Evolutionary conservation across 192 early-diverging fungal genomes (phyloP).

Genomic region (Coemansia sp.): DNA sequence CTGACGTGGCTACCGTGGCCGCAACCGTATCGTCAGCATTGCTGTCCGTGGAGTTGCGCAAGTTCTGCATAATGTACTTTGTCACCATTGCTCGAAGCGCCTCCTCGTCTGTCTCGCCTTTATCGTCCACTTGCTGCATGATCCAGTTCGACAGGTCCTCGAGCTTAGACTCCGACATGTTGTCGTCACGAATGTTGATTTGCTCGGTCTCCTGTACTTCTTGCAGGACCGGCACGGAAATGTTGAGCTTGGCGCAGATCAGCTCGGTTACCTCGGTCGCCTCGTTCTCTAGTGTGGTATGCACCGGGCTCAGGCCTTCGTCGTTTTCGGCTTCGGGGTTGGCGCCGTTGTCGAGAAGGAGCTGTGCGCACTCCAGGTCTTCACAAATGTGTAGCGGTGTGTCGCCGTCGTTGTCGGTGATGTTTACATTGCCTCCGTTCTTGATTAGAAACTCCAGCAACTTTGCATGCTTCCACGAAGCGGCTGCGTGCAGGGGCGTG

Average conservation of each 20-base stretch:
- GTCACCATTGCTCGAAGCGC: constrained; percentile 61
- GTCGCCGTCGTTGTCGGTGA: constrained; percentile 77
- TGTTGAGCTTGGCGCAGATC: constrained; percentile 56
- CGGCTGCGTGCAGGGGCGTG: constrained; percentile 76
- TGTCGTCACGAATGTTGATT: constrained; percentile 9
- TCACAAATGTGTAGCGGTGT: constrained; percentile 78
- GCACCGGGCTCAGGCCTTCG: constrained; percentile 56
- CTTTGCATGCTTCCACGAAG: constrained; percentile 68
- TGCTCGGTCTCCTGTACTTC: constrained; percentile 32
- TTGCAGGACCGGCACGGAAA: constrained; percentile 51
- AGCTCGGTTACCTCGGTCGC: constrained; percentile 65
- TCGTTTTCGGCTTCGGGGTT: constrained; percentile 61
- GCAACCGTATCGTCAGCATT: constrained; percentile 37
- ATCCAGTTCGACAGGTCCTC: constrained; percentile 59
- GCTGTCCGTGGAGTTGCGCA: constrained; percentile 27
- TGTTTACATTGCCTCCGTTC: constrained; percentile 64
- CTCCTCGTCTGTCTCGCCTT: constrained; percentile 57
- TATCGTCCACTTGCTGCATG: constrained; percentile 57
- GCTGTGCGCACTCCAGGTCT: constrained; percentile 63
- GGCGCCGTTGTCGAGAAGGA: constrained; percentile 70
- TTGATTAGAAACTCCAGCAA: constrained; percentile 66
- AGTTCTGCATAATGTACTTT: constrained; percentile 41
- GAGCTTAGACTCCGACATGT: constrained; percentile 39
- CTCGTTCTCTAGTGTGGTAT: constrained; percentile 63
- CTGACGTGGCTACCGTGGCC: constrained; percentile 37